Evolutionary conservation across 2,329 filamentous ascomycete species (phyloP).

Genomic region (Kalmusia sp.): DNA sequence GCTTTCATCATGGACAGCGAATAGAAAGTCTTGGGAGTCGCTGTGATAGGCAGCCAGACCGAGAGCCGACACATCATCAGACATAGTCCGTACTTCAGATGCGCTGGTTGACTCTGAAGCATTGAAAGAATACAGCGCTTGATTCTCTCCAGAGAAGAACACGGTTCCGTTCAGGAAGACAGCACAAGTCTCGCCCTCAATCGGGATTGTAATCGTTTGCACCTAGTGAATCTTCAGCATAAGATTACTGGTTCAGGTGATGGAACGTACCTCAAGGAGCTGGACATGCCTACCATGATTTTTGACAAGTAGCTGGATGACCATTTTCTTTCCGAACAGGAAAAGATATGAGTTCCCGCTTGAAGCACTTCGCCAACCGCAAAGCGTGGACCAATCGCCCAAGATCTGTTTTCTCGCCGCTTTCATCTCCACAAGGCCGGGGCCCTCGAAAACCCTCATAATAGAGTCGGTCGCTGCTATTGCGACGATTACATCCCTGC

Average conservation of each 20-base stretch:
- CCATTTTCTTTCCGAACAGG: constrained; percentile 39
- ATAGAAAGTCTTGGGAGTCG: constrained; percentile 25
- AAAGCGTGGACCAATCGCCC: constrained; percentile 39
- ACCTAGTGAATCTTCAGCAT: constrained; percentile 22
- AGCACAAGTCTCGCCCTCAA: constrained; percentile 35
- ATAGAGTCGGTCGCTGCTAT: constrained; percentile 39
- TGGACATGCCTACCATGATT: constrained; percentile 17
- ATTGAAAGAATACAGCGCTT: constrained; percentile 38
- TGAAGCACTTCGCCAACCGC: constrained; percentile 33
- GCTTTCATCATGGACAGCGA: constrained; percentile 31
- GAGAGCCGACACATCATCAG: constrained; percentile 24
- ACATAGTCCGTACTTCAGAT: constrained; percentile 24
- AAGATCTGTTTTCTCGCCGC: constrained; percentile 32
- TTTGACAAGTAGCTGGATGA: constrained; percentile 34
- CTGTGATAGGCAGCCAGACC: constrained; percentile 32
- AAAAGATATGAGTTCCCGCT: constrained; percentile 37
- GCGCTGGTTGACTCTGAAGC: constrained; percentile 27
- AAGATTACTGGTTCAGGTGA: neutral
- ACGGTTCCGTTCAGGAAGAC: constrained; percentile 27
- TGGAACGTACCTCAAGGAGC: constrained; percentile 29
- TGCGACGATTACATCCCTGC: constrained; percentile 33
- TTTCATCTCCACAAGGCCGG: constrained; percentile 18
- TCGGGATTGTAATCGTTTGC: constrained; percentile 35
- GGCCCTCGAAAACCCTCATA: constrained; percentile 31
- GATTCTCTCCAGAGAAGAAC: constrained; percentile 36